Evolutionary conservation across 75 land plant genomes (phyloP), one percentile per base, ranked within the genome.

Genomic region (Gnetum montanum): DNA sequence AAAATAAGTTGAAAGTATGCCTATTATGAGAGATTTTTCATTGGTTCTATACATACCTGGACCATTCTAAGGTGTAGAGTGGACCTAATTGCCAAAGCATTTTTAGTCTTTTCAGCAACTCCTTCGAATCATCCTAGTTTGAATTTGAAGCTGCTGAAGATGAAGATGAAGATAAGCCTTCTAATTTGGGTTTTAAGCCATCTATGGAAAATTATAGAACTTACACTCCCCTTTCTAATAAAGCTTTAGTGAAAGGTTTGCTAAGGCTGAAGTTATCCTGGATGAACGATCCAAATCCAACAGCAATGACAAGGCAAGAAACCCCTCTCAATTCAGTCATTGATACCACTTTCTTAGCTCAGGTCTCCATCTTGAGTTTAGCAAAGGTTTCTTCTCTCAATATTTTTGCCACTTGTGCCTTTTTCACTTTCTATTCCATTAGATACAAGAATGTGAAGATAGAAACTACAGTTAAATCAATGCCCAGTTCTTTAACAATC

Each of bases 331-430:
- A 60, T 18, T 64, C 57, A 30, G 61, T 79, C 15, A 94, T 58
- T 43, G 85, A 58, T 27, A 89, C 66, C 33, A 80, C 70, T 48
- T 37, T 77, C 41, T 76, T 90, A 33, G 83, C 74, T 54, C 62
- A 58, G 24, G 85, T 64, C 54, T 93, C 75, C 16, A 94, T 56
- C 48, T 83, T 86, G 8, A 94, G 70, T 18, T 71, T 71, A 19
- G 98, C 88, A 33, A 94, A 70, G 47, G 62, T 77, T 60, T 94
- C 98, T 49, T 94, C 98, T 64, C 98, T 84, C n/a, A 78, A 69
- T 5, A 94, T 73, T 65, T 69, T 94, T 31, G 98, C 96, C 26
- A 90, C 3, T 55, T 91, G 84, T 34, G 66, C 70, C 50, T 94
- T 84, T 34, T 84, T 70, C 15, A 91, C 82, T 18, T 66, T 85